Evolutionary conservation across 768 basidiomycete species (phyloP), one percentile per base, ranked within the genome.

Genomic region (Agrocybe pediades): DNA sequence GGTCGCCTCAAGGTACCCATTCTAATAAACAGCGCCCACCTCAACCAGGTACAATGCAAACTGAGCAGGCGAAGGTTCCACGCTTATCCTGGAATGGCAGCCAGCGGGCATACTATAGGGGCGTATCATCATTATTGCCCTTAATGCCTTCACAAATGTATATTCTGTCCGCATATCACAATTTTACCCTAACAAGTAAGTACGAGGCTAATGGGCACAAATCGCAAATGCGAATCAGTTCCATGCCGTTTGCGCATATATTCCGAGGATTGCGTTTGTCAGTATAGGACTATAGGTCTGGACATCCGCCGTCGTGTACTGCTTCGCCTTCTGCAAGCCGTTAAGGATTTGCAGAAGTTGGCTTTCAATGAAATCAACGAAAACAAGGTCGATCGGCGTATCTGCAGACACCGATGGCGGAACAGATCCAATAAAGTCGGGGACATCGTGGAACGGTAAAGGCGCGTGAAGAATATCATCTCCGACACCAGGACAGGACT

Each of bases 401-500:
- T 77, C 72, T 49, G 73, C 73, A 0, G 80, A 55, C 13, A 84
- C 77, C 20, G 72, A 64, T 2, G 88, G 86, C 2, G 80, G 65
- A 23, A 73, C 67, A 0, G 85, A 86, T 15, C 74, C 75, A 53
- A 90, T 76, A 63, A 84, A 91, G 61, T 78, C 74, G 0, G 87
- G 87, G 2, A 71, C 55, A 4, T 65, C 48, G 67, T 78, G 81
- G 68, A 79, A 81, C 3, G 86, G 78, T 47, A 88, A 65, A 2
- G 89, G 82, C 1, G 71, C 60, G 65, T 94, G 92, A 0, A 69
- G 68, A 2, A 77, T 83, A 60, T 93, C 92, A 64, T 93, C 91
- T 2, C 90, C 92, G 8, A 82, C 69, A 2, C 85, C 88, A 1
- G 88, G 85, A 64, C 91, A 92, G 1, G 81, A 71, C 88, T 84